Base-by-base conservation (phyloP, 352 stramenopile genomes). In the Phytophthora pini region DNA sequence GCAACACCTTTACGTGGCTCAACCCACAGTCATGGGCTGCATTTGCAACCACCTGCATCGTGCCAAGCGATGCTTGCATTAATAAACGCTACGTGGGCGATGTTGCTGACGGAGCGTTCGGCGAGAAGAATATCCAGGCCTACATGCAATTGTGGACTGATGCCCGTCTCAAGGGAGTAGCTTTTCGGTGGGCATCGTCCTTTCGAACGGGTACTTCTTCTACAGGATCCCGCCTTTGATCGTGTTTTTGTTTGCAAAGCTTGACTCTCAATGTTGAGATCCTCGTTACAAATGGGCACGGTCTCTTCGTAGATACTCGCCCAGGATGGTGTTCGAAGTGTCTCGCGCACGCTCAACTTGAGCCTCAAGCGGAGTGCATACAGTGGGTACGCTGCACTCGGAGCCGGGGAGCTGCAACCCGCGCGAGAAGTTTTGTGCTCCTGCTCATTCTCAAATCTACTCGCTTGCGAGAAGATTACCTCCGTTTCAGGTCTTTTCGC, bases 381-480 rank as follows among this genome's bases (percentile, higher is more conserved):
- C 31, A 36, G 29, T 4, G 24, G 24, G 24, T 26, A 26, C 24
- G 24, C 24, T 26, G 24, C 24, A 26, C 24, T 26, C 31, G 38
- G 20, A 46, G 15, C 40, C 40, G 11, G 40, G 40, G 40, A 46
- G 15, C 40, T 27, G 12, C 6, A 26, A 22, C 7, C 40, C n/a
- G 13, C 5, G 40, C 40, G 22, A n/a, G 17, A 46, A 46, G 40
- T 46, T 27, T 22, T 26, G 20, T 46, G 40, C n/a, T 22, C 40
- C 15, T 43, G 38, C 22, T 58, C 53, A 64, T 69, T 69, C n/a
- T 31, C n/a, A 34, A 69, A 69, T 69, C 61, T 69, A 29, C 38
- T 69, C 61, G 38, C 38, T 69, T 58, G 53, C 61, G 61, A 69
- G 53, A 54, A 64, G 61, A 69, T 69, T 69, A 69, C 31, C 39